phyloP scores from a whole-genome alignment of 2,329 filamentous ascomycete genomes.

The Claviceps sp. region DNA sequence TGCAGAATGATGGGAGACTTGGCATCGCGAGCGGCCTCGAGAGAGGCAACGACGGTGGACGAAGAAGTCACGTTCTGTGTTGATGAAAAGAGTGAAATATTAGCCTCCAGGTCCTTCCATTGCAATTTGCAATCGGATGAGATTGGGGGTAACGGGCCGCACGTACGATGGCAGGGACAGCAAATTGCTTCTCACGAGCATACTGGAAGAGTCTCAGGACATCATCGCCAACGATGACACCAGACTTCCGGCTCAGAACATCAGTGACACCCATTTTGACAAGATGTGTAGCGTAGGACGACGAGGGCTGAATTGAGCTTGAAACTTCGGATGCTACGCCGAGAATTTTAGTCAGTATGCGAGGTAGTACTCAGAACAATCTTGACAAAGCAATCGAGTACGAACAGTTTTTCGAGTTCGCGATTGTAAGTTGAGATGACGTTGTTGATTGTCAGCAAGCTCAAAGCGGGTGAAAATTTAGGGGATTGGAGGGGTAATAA shows the following conservation, averaged over 20 bases:
- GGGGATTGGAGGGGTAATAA: not conserved
- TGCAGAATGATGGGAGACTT: constrained; percentile 91
- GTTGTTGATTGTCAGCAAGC: not conserved
- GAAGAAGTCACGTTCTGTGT: constrained; percentile 75
- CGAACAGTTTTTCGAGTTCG: not conserved
- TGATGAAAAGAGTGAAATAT: too few species aligned
- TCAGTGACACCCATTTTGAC: constrained; percentile 23
- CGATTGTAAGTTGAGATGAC: not conserved
- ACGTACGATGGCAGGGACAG: constrained; percentile 63
- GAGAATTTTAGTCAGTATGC: not conserved
- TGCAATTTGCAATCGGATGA: not conserved
- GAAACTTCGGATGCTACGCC: not conserved
- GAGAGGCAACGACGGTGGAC: constrained; percentile 61
- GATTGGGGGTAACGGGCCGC: not conserved
- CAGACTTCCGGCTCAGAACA: constrained; percentile 37
- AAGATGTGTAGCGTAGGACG: constrained; percentile 1
- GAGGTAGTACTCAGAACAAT: not conserved
- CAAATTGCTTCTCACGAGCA: constrained; percentile 75
- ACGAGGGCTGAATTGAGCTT: not conserved
- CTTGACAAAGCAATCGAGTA: not conserved
- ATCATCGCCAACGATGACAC: constrained; percentile 42
- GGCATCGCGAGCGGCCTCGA: constrained; percentile 88
- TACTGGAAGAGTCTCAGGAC: constrained; percentile 67
- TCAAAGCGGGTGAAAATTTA: not conserved
- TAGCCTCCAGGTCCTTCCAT: not conserved